A percentile compares a stretch with the other conserved stretches of the same genome.
These are phyloP conservation scores for Hanseniaspora lindneri DNA, from an alignment of 805 yeast species.

Conservation along the genomic window DNA sequence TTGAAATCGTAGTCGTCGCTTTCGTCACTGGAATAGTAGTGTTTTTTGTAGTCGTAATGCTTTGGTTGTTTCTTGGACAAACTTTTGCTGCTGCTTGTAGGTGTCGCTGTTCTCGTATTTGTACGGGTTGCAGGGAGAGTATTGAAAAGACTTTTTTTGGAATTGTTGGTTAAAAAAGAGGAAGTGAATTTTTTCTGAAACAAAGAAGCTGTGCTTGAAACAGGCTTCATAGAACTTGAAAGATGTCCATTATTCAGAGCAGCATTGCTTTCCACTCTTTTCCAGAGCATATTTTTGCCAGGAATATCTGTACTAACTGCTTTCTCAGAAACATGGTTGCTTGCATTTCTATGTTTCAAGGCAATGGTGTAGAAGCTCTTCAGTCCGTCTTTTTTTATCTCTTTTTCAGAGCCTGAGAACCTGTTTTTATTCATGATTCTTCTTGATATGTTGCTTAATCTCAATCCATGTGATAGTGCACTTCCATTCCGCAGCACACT, in stretches of 20 bases:
- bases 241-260: too few relatives aligned
- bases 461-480: conserved; percentile 26
- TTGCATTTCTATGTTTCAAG: conserved; percentile 18
- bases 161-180: neutral
- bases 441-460: conserved; percentile 28
- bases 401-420: neutral
- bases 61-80: neutral
- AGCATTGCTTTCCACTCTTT: too few relatives aligned
- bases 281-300: too few relatives aligned
- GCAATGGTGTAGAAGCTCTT: conserved; percentile 26
- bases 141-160: conserved; percentile 5
- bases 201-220: conserved; percentile 1
- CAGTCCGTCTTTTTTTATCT: conserved; percentile 28
- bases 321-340: too few relatives aligned
- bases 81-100: neutral
- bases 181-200: conserved; percentile 3
- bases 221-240: neutral
- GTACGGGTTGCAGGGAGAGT: neutral
- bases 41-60: neutral
- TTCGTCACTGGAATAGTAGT: conserved; percentile 7
- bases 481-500: conserved; percentile 23
- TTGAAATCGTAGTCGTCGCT: neutral
- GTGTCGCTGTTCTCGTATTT: neutral
- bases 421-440: conserved; percentile 25
- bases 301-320: too few relatives aligned